A percentile compares a stretch with the other conserved stretches of the same genome.
Evolutionary conservation across 2,329 filamentous ascomycete species (phyloP).

Genomic region (Fusarium stilboides): DNA sequence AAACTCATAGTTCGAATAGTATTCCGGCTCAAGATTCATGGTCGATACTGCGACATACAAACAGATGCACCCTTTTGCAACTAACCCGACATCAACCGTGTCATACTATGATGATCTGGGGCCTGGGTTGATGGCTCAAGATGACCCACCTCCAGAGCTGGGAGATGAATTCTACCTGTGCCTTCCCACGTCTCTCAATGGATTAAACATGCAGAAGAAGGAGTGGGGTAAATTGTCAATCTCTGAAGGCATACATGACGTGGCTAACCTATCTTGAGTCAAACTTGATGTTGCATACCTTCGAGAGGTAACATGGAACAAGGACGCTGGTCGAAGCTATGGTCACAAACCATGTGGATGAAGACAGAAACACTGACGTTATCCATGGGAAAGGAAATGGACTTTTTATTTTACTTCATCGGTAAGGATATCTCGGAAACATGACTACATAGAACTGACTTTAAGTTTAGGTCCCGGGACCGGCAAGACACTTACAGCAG

Average conservation of each 20-base stretch:
- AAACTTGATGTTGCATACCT: not conserved
- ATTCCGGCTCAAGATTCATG: not conserved
- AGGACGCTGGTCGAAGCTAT: not conserved
- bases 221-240: not conserved
- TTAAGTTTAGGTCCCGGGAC: not conserved
- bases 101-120: accelerated
- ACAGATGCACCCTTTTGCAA: not conserved
- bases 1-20: not conserved
- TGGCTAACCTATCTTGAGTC: not conserved
- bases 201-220: slow-evolving; percentile 16
- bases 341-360: not conserved
- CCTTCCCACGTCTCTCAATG: not conserved
- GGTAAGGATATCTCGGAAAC: not conserved
- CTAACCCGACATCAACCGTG: accelerated
- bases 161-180: slow-evolving; percentile 1
- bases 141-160: not conserved
- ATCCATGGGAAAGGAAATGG: slow-evolving; percentile 3
- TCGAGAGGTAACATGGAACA: not conserved
- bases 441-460: not conserved
- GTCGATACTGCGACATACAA: not conserved
- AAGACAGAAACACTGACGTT: not conserved
- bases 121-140: not conserved
- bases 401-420: not conserved
- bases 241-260: accelerated
- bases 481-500: not conserved